Evolutionary conservation across 1,139 yeast species (phyloP).

Genomic region (Protomyces inundatus): DNA sequence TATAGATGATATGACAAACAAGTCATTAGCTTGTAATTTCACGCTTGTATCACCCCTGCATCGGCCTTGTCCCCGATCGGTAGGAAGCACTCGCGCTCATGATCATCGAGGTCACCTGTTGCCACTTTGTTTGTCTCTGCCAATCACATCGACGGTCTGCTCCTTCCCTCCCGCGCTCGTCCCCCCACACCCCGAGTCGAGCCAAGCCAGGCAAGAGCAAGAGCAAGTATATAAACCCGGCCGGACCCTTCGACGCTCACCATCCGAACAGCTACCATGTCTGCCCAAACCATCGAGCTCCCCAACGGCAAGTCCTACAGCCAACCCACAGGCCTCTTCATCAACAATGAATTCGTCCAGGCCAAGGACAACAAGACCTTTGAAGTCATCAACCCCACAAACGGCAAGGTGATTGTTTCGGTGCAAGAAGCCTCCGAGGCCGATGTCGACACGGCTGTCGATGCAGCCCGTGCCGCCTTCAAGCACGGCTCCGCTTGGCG

Average conservation of each 20-base stretch:
- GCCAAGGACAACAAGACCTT: conserved; percentile 44
- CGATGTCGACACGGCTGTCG: conserved; percentile 74
- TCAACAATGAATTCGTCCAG: conserved; percentile 59
- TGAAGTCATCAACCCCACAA: conserved; percentile 60
- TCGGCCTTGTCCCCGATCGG: too few relatives aligned
- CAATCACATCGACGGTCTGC: too few relatives aligned
- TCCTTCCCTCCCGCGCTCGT: too few relatives aligned
- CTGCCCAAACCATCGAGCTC: conserved; percentile 35
- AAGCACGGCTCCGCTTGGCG: conserved; percentile 47
- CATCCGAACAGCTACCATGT: conserved; percentile 1
- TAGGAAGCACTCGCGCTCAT: too few relatives aligned
- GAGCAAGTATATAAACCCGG: not conserved
- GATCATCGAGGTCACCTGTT: too few relatives aligned
- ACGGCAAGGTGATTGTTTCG: conserved; percentile 59
- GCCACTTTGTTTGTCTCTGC: too few relatives aligned
- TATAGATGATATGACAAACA: too few relatives aligned
- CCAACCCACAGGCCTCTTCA: conserved; percentile 75
- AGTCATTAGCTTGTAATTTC: too few relatives aligned
- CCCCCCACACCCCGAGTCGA: not conserved
- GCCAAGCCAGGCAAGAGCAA: not conserved
- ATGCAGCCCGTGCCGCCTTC: conserved; percentile 66
- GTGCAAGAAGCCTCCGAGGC: conserved; percentile 62
- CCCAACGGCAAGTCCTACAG: conserved; percentile 54
- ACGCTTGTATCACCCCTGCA: too few relatives aligned
- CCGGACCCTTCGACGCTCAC: not conserved